Base-by-base conservation (phyloP, 305 asterid species). In the Plantago coronopus region DNA sequence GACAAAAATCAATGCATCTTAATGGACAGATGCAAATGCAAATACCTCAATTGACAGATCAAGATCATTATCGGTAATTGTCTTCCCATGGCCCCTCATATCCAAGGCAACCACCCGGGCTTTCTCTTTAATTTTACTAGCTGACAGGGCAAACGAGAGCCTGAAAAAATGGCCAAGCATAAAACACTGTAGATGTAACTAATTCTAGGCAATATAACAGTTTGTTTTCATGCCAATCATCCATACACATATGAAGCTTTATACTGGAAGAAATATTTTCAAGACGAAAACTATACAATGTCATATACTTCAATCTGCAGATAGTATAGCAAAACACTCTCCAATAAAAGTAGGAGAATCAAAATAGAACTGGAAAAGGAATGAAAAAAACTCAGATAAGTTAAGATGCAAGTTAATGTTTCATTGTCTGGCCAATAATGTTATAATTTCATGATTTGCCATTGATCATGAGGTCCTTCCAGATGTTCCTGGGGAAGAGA, bases 81-180 rank as follows among this genome's bases (percentile, higher is more conserved):
- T 80, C 72, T 89, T 93, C 63, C 98, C 98, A 67, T 93, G 98
- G 66, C 95, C 98, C 74, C 98, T 85, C 68, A 93, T 69, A 81
- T 93, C 98, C 91, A 93, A 62, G 61, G 97, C 94, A 43, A 89
- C 83, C 46, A 89, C 77, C 64, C 83, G 81, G 72, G 83, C 86
- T 63, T 83, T 86, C 75, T 81, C 94, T 79, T 93, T 93, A 59
- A 93, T 79, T 79, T 68, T 87, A 59, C 80, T 75, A 40, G 96
- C 95, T 54, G 91, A 75, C 42, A 89, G 66, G 62, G 98, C 88
- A 65, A 84, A 93, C 54, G 98, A 91, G 45, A 91, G 95, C 86
- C 97, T 93, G 84, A 38, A 37, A 64, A 73, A 62, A 61, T 20
- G 27, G 60, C 54, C 46, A 48, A 62, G 54, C 48, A 45, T 11